phyloP scores from a whole-genome alignment of 768 basidiomycete species.

The Lyophyllum shimeji region DNA sequence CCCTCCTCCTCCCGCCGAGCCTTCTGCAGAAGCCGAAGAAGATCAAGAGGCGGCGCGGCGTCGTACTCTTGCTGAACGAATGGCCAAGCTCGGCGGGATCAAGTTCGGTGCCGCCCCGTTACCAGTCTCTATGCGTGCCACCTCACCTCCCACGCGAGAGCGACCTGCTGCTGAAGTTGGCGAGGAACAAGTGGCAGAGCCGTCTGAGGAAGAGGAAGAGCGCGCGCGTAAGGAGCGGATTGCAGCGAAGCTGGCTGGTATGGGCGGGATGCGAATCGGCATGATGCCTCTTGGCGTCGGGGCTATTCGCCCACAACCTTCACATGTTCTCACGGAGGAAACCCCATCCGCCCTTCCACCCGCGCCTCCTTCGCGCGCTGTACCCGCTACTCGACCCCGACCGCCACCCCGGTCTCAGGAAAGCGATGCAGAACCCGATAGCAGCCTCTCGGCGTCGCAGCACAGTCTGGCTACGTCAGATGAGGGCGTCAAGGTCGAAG shows the following conservation, averaged over 20 bases:
- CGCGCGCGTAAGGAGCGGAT: constrained; percentile 54
- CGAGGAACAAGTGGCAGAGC: constrained; percentile 22
- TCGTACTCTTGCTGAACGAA: constrained; percentile 85
- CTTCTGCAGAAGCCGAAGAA: constrained; percentile 24
- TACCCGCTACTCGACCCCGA: constrained; percentile 19
- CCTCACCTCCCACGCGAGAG: constrained; percentile 32
- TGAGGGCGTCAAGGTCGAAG: constrained; percentile 64
- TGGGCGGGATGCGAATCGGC: constrained; percentile 60
- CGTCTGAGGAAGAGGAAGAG: constrained; percentile 61
- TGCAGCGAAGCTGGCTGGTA: constrained; percentile 49
- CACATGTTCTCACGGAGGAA: constrained; percentile 25
- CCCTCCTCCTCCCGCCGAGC: no score
- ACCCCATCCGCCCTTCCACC: constrained; percentile 11
- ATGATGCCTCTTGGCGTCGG: constrained; percentile 47
- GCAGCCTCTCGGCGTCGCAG: constrained; percentile 23
- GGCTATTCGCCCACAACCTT: constrained; percentile 29
- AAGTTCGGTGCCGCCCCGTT: constrained; percentile 73
- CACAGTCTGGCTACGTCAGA: constrained; percentile 45
- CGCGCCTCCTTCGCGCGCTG: constrained; percentile 12
- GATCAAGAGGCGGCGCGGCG: constrained; percentile 54
- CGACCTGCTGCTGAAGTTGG: constrained; percentile 21
- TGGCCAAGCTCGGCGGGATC: constrained; percentile 90
- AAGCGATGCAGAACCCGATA: constrained; percentile 43
- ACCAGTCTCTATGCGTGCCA: constrained; percentile 34
- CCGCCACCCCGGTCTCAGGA: constrained; percentile 33